Percentiles rank a stretch among this genome's conserved stretches.
phyloP scores from a whole-genome alignment of 805 yeast species.

The Kodamaea sagamina region DNA sequence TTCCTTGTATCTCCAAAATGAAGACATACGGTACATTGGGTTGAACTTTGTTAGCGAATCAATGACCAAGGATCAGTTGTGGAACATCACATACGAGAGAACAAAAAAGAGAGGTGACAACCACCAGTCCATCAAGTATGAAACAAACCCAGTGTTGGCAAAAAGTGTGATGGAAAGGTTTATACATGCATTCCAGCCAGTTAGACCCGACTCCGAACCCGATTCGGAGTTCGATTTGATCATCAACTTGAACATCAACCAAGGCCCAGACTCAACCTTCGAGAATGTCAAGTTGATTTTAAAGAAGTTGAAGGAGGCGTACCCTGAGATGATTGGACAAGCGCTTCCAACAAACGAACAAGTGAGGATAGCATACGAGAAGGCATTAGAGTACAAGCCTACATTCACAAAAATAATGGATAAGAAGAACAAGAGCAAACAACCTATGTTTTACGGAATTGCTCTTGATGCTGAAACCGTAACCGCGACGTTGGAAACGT shows the following conservation, averaged over 20 bases:
- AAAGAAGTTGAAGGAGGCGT: slow-evolving; percentile 25
- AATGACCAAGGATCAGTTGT: slow-evolving; percentile 35
- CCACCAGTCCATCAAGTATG: slow-evolving; percentile 76
- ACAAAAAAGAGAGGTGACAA: slow-evolving; percentile 76
- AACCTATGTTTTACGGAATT: slow-evolving; percentile 51
- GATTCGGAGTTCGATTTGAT: slow-evolving; percentile 68
- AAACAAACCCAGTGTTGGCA: slow-evolving; percentile 51
- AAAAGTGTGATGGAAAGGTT: slow-evolving; percentile 73
- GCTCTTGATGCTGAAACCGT: slow-evolving; percentile 22
- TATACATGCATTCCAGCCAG: slow-evolving; percentile 64
- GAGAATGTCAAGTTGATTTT: slow-evolving; percentile 15
- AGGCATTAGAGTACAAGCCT: slow-evolving; percentile 55
- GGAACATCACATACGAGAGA: slow-evolving; percentile 58
- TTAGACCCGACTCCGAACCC: slow-evolving; percentile 50
- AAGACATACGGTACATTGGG: slow-evolving; percentile 52
- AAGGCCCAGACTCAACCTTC: slow-evolving; percentile 21
- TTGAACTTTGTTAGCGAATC: slow-evolving; percentile 56
- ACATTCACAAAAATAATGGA: slow-evolving; percentile 39
- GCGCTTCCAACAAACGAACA: background rate
- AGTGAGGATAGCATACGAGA: slow-evolving; percentile 39
- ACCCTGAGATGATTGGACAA: slow-evolving; percentile 40
- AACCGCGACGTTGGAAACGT: background rate
- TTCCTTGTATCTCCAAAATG: slow-evolving; percentile 33
- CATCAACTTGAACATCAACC: slow-evolving; percentile 53
- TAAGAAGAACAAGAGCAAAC: slow-evolving; percentile 10